Evolutionary conservation across 2,329 filamentous ascomycete genomes (phyloP).

Genomic region (Fusarium cicatricum): DNA sequence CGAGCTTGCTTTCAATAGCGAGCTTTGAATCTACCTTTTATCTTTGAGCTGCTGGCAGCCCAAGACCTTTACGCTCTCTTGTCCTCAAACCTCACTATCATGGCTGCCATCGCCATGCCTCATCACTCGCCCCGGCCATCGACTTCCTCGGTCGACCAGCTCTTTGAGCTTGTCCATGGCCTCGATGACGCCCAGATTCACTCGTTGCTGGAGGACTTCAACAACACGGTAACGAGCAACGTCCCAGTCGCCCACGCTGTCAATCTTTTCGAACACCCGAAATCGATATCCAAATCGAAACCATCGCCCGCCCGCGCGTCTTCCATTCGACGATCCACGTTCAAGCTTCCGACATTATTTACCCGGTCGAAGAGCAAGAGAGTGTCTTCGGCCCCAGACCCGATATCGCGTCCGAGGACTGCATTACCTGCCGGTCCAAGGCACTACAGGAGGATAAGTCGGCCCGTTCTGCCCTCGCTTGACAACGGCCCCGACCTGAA

Average conservation of each 20-base stretch:
- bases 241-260: slow-evolving; percentile 34
- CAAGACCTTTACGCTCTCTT: neutral
- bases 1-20: neutral
- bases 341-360: slow-evolving; percentile 30
- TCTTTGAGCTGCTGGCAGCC: neutral
- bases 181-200: slow-evolving; percentile 35
- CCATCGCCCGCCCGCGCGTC: slow-evolving; percentile 19
- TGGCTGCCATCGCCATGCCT: slow-evolving; percentile 5
- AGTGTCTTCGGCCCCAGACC: slow-evolving; percentile 12
- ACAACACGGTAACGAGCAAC: slow-evolving; percentile 35
- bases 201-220: slow-evolving; percentile 31
- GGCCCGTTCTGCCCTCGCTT: slow-evolving; percentile 29
- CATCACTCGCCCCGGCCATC: slow-evolving; percentile 1
- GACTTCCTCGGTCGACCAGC: slow-evolving; percentile 33
- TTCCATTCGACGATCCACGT: slow-evolving; percentile 25
- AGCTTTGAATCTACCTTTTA: neutral
- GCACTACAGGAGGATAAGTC: slow-evolving; percentile 35
- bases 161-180: slow-evolving; percentile 33
- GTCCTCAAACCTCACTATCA: neutral
- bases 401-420: slow-evolving; percentile 28
- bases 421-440: slow-evolving; percentile 17
- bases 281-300: slow-evolving; percentile 13
- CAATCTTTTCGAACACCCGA: slow-evolving; percentile 28
- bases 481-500: slow-evolving; percentile 28
- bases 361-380: slow-evolving; percentile 33